A percentile compares a stretch with the other conserved stretches of the same genome.
Evolutionary conservation across 768 basidiomycete genomes (phyloP).

Genomic region (Hygrocybe punicea): DNA sequence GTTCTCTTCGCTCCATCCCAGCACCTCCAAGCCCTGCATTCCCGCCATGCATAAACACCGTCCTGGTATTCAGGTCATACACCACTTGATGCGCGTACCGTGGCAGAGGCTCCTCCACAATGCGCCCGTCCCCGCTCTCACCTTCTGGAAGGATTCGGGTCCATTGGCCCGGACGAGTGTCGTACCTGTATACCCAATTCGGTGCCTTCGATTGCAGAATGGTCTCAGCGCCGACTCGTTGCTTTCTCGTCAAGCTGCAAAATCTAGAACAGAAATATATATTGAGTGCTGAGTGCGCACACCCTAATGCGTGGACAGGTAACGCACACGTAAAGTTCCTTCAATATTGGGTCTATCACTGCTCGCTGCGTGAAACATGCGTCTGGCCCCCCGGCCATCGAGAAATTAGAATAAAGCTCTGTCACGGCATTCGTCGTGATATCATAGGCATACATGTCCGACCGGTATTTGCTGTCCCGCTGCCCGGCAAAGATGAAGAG

Average conservation of each 20-base stretch:
- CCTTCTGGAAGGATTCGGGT: slow-evolving; percentile 44
- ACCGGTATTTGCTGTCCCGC: slow-evolving; percentile 59
- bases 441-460: slow-evolving; percentile 76
- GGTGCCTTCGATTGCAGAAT: slow-evolving; percentile 47
- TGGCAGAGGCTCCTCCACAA: slow-evolving; percentile 45
- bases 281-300: too few species aligned
- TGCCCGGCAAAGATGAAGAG: slow-evolving; percentile 77
- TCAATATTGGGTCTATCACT: slow-evolving; percentile 57
- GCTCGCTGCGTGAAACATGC: slow-evolving; percentile 74
- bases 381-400: slow-evolving; percentile 59
- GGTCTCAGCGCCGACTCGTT: slow-evolving; percentile 38
- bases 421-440: slow-evolving; percentile 53
- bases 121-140: slow-evolving; percentile 2
- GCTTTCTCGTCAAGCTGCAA: slow-evolving; percentile 53
- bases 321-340: slow-evolving; percentile 72
- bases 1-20: slow-evolving; percentile 8
- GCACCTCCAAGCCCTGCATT: slow-evolving; percentile 50
- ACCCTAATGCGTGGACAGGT: neutral
- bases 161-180: slow-evolving; percentile 61
- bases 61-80: slow-evolving; percentile 56
- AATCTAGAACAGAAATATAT: slow-evolving; percentile 41
- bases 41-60: slow-evolving; percentile 71
- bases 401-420: slow-evolving; percentile 63
- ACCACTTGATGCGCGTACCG: slow-evolving; percentile 79
- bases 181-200: slow-evolving; percentile 69